Evolutionary conservation across 257 asterid genomes (phyloP).

Genomic region (Avicennia marina): DNA sequence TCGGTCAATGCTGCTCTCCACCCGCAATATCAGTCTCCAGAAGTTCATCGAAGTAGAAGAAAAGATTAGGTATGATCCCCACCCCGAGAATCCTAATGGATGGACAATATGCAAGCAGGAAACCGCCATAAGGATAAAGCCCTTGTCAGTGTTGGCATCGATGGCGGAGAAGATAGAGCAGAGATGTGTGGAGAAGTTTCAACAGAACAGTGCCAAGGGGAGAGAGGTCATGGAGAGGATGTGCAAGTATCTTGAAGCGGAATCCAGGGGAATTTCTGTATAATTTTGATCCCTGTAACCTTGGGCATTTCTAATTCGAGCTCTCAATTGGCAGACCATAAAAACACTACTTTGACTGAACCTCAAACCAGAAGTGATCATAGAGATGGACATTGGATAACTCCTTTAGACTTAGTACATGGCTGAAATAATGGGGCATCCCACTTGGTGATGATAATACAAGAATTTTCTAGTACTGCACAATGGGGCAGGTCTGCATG

Average conservation of each 20-base stretch:
- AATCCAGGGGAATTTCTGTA: constrained; percentile 64
- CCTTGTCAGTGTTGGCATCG: constrained; percentile 70
- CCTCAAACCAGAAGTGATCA: too few species aligned
- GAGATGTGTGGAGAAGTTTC: constrained; percentile 82
- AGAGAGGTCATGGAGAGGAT: constrained; percentile 98
- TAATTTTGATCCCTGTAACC: constrained; percentile 21
- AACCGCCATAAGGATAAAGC: constrained; percentile 82
- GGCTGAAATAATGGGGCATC: too few species aligned
- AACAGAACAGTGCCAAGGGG: constrained; percentile 84
- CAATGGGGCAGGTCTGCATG: too few species aligned
- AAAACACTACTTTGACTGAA: too few species aligned
- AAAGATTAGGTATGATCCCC: constrained; percentile 92
- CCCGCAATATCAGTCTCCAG: constrained; percentile 83
- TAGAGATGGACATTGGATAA: too few species aligned
- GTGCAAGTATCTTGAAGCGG: constrained; percentile 93
- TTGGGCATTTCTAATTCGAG: not conserved
- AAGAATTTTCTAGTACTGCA: too few species aligned
- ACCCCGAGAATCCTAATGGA: constrained; percentile 69
- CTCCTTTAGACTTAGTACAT: too few species aligned
- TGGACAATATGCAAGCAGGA: constrained; percentile 91
- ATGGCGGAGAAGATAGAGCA: constrained; percentile 97
- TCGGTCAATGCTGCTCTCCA: constrained; percentile 79
- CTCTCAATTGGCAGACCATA: too few species aligned
- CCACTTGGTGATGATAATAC: too few species aligned
- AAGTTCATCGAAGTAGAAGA: constrained; percentile 90